Evolutionary conservation across 1,284 basidiomycete genomes (phyloP), one percentile per base, ranked within the genome.

Genomic region (Porogramme epimiltina): DNA sequence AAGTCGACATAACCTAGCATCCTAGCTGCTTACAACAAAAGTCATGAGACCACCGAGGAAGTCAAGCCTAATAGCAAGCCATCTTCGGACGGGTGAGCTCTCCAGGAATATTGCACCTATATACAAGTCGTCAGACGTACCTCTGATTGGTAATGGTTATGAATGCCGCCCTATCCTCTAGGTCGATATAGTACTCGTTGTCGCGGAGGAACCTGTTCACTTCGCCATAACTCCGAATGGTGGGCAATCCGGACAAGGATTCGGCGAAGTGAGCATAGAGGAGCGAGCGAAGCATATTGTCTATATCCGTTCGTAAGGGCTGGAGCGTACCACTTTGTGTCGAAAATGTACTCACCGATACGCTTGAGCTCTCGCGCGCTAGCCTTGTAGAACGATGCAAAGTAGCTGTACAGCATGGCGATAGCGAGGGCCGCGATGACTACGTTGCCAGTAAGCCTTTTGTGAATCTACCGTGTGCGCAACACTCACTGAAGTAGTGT

Each of bases 221-320:
- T 60, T 84, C 85, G 22, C 81, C 81, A 59, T 88, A 91, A 36
- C 85, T 86, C 20, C 89, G 79, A 42, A 93, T 87, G 0, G 89
- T 93, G 0, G 87, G 77, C 10, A 93, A 70, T 3, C 90, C 91
- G 65, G 78, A 83, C 1, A 94, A 72, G 1, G 88, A 88, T 70
- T 95, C 91, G 1, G 86, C 83, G 62, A 93, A 88, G 70, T 93
- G 91, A 2, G 87, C 80, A 65, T 93, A 93, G 15, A 93, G 75
- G 22, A 86, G 67, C 0, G 84, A 85, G 37, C 87, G 82, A 13
- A 89, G 73, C 71, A 87, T 82, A 0, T 82, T 75, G 61, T 89
- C 85, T 77, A 63, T 45, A 23, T 13, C 5, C 22, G 4, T 2
- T 37, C 8, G 33, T 16, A 2, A 25, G n/a, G 16, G 16, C 23